Base-by-base conservation (phyloP, 805 yeast species). In the Zygotorulaspora florentina region DNA sequence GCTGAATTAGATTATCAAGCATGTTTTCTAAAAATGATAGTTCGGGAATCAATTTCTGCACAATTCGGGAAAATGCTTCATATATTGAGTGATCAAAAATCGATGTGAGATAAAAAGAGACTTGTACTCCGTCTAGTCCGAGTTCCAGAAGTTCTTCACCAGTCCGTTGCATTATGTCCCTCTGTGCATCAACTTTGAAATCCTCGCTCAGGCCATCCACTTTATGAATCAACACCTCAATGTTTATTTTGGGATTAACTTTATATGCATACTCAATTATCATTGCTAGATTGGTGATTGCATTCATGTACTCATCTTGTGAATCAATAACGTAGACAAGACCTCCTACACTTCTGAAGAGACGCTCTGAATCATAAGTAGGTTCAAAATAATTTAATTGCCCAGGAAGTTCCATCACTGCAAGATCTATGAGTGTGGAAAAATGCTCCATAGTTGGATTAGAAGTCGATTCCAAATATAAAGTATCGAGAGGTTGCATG, bases 121-220 rank as follows among this genome's bases (percentile, higher is more conserved):
- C 85, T 60, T 88, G 93, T 13, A 89, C 95, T 17, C 93, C 95
- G 58, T 89, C 96, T 28, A 90, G 71, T 0, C 96, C 97, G 53
- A 85, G 76, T 60, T 90, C 98, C 47, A 85, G 71, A 31, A 93
- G 72, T 61, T 90, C 97, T 66, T 93, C 98, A 9, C 95, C 95
- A 0, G 91, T 88, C 54, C 98, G 74, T 64, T 90, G 96, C 87
- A 88, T 89, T 45, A 93, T 93, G 62, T 93, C 98, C 60, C 98
- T 76, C 62, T 90, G 96, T 9, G 96, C 93, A 64, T 93, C 99
- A 42, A 88, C 75, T 49, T 96, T 75, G 64, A 87, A 93, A 65
- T 93, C 99, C 59, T 93, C 99, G 45, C 88, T 80, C 35, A 91
- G 73, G 0, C 98, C 98, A 61, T 93, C 99, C 43, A 93, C 91